These are phyloP conservation scores for Cryphonectria radicalis DNA, from an alignment of 2,329 filamentous ascomycete species.

Conservation along the genomic window DNA sequence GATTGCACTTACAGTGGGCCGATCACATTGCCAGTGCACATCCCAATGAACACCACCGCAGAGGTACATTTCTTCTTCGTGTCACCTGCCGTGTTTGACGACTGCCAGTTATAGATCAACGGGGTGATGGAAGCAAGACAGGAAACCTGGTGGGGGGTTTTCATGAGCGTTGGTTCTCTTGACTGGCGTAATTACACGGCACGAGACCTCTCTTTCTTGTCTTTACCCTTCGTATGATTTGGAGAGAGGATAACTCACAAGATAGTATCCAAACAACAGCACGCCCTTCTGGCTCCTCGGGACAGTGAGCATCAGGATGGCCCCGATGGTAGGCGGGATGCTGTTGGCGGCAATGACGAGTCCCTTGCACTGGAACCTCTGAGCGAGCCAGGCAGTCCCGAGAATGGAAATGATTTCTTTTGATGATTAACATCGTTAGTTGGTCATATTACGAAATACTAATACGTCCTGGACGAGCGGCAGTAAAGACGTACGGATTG, in stretches of 20 bases:
- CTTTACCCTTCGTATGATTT: background rate
- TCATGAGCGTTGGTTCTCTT: background rate
- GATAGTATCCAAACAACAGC: constrained; percentile 55
- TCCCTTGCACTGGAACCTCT: constrained; percentile 47
- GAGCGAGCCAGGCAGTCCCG: constrained; percentile 53
- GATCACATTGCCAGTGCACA: constrained; percentile 68
- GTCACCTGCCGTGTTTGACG: constrained; percentile 68
- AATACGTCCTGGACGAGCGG: too few species aligned
- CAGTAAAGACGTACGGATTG: constrained; percentile 40
- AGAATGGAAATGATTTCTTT: constrained; percentile 61
- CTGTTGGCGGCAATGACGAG: constrained; percentile 46
- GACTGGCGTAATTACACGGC: background rate
- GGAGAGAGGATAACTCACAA: constrained; percentile 39
- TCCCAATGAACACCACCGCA: constrained; percentile 66
- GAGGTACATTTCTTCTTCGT: constrained; percentile 72
- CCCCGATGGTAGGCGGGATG: constrained; percentile 45
- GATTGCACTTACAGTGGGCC: constrained; percentile 52
- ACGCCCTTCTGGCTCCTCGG: constrained; percentile 51
- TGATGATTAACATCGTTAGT: background rate
- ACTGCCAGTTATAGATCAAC: constrained; percentile 64
- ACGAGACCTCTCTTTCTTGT: background rate
- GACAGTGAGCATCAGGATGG: constrained; percentile 53
- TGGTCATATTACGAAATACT: too few species aligned
- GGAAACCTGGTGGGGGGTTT: constrained; percentile 26
- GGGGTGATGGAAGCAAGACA: constrained; percentile 48